A percentile compares a stretch with the other conserved stretches of the same genome.
These are phyloP conservation scores for Fraxinus angustifolia DNA, from an alignment of 305 asterid genomes.

Conservation along the genomic window DNA sequence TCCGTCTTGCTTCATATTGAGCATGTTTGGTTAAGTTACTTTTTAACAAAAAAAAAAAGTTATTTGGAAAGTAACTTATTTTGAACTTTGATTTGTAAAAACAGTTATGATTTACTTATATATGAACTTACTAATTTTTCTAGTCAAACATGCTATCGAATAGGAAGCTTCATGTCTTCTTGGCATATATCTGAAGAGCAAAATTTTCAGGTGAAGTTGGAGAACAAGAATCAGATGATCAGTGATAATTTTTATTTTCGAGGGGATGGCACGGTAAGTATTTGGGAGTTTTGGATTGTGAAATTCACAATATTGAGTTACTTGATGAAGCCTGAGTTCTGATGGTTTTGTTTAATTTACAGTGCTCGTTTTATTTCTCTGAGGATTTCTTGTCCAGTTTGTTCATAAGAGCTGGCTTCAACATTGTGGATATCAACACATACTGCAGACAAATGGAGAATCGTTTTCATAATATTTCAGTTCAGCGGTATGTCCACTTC, in stretches of 20 bases:
- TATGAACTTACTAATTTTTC: not conserved
- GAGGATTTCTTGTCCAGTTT: constrained; percentile 54
- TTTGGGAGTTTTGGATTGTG: constrained; percentile 10
- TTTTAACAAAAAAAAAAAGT: not conserved
- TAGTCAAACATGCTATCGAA: not conserved
- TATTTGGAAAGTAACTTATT: not conserved
- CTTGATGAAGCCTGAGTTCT: not conserved
- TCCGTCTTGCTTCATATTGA: not conserved
- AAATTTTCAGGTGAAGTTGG: constrained; percentile 63
- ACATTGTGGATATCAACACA: constrained; percentile 43
- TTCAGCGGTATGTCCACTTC: constrained; percentile 45
- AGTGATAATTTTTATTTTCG: constrained; percentile 61
- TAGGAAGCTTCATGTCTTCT: constrained; percentile 5
- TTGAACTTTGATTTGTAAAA: not conserved
- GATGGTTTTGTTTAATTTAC: constrained; percentile 28
- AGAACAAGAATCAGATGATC: constrained; percentile 65
- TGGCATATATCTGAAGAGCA: constrained; percentile 17
- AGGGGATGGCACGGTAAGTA: constrained; percentile 84
- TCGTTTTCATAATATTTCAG: constrained; percentile 46
- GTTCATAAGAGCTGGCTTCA: constrained; percentile 58
- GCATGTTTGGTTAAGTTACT: not conserved
- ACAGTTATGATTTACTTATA: not conserved
- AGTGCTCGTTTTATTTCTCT: constrained; percentile 73
- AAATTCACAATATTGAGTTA: constrained; percentile 11
- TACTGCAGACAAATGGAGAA: constrained; percentile 59